Evolutionary conservation across 352 stramenopile species (phyloP), one percentile per base, ranked within the genome.

Genomic region (Globisporangium abappressorium): DNA sequence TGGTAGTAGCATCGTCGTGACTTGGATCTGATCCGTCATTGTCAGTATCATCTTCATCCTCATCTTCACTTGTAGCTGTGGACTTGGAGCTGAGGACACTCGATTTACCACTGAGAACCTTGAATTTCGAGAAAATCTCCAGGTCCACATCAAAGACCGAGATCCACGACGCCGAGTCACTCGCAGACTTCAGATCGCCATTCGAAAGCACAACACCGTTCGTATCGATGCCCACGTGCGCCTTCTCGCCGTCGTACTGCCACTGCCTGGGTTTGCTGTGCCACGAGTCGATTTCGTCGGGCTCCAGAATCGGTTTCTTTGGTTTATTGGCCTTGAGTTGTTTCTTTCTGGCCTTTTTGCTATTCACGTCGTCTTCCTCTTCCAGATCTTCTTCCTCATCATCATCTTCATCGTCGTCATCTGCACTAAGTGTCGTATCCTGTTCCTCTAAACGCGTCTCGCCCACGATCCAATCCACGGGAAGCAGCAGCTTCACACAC

Each of bases 381-480:
- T 41, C 55, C 20, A 34, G 7, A 14, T 77, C 72, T 6, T 84
- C 75, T 12, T 80, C 80, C 5, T 85, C 76, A 0, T 77, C 80
- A 0, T 81, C 70, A 0, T 84, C 78, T 0, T 85, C 80, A 0
- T 76, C 74, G 2, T 77, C 72, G 3, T 81, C 76, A 4, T 75
- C 70, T n/a, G 68, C 74, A 20, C 18, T 60, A 15, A 22, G 20
- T 53, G n/a, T 28, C 5, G 67, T 46, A 61, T 78, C 72, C 8
- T 84, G 70, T 22, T 87, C 74, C 41, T 89, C 79, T 28, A 94
- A 22, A n/a, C 66, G 15, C 3, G 63, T 69, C 2, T 90, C 80
- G 0, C 86, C 84, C 0, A 93, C 80, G 26, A 85, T 75, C 61
- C 80, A 90, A 58, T 91, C 84, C 6, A 86, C 70, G 8, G 86